Evolutionary conservation across 441 rosid species (phyloP), one percentile per base, ranked within the genome.

Genomic region (Populus hybrid): DNA sequence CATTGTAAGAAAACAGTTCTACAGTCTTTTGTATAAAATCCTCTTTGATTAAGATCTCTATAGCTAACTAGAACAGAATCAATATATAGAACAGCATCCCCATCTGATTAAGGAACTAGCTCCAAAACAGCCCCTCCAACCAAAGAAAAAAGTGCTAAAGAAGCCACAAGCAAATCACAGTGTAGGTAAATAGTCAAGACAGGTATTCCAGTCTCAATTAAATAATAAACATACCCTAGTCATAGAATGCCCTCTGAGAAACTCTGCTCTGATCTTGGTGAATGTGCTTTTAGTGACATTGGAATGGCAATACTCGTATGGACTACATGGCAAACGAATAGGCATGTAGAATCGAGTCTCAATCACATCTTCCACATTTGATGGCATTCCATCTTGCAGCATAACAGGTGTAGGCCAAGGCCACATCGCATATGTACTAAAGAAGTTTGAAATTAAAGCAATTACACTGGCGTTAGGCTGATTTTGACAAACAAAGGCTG

Each of bases 241-340:
- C 81, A 84, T 72, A 77, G 74, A 69, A 80, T 86, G 87, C 18
- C 87, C 93, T 45, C 87, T 84, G 69, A 86, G 88, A 84, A 91
- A 79, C 88, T 91, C 92, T 31, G 87, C 33, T 76, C 84, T 79
- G 76, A 88, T 86, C 80, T 83, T 91, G 82, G 69, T 77, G 81
- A 80, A 87, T 59, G 93, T 88, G 84, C 92, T 88, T 76, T 74
- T 87, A 28, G 94, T 89, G 68, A 88, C 77, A 74, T 87, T 88
- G 69, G 89, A 88, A 83, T 83, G 84, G 79, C 92, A 89, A 78
- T 79, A 84, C 24, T 85, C 88, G 29, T 71, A 77, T 18, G 84
- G 83, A 82, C 85, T 79, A 71, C 87, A 87, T 0, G 94, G 92
- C 80, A 88, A 84, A 33, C 71, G 85, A 68, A 91, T 88, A 31